Base-by-base conservation (phyloP, 768 basidiomycete genomes). In the Pisolithus orientalis region DNA sequence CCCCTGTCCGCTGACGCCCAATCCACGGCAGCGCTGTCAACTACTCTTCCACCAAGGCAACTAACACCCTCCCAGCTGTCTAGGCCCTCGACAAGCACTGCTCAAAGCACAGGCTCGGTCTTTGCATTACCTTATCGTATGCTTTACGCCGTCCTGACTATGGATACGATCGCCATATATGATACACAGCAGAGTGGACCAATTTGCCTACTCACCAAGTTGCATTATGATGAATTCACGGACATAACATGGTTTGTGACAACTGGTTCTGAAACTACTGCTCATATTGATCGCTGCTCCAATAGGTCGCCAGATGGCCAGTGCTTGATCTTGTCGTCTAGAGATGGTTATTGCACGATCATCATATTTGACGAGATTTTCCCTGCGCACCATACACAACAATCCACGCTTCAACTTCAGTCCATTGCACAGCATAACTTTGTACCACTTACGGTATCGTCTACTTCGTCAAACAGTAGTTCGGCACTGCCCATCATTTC, bases 181-280 rank as follows among this genome's bases (percentile, higher is more conserved):
- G 96, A 99, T 65, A 98, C 94, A 4, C 96, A 98, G 70, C 95
- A 98, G 72, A 80, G 90, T 1, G 82, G 86, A 3, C 96, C 96
- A 0, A 79, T 97, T 48, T 93, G 92, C 62, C 72, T 98, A 60
- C 79, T 99, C 57, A 91, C 88, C 28, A 95, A 94, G 62, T 71
- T 98, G 56, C 96, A 99, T 70, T 98, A 96, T 66, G 93, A 95
- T 56, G 92, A 95, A 62, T 98, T 98, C 65, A 98, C 96, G 6
- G 96, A 99, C 71, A 76, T 96, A 70, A 83, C 87, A 39, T 99
- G 96, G 96, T 97, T 61, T 39, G 90, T 75, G 21, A 31, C 31
- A 37, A 6, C 59, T 24, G 48, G 44, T 39, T 32, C 34, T 47
- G n/a, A 14, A 47, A 38, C 14, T n/a, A n/a, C 39, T 32, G 43